Conservation (phyloP, 768 basidiomycete species). For the Lactarius deliciosus region DNA sequence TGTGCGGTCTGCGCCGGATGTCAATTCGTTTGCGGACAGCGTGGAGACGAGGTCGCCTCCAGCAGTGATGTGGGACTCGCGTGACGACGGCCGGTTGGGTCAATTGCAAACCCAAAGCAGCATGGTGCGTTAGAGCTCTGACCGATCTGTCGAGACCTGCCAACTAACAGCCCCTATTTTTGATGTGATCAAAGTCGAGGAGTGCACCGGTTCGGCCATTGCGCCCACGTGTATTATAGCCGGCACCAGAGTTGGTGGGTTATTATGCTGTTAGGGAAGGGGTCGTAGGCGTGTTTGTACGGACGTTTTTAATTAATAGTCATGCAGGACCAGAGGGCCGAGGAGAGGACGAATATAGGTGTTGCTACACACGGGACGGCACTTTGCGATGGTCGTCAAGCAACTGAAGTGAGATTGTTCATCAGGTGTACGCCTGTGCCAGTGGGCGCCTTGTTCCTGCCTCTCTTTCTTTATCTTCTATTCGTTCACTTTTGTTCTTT, state of each 20-base stretch:
- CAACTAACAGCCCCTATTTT: not conserved
- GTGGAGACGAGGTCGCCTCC: not conserved
- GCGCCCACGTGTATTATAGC: not conserved
- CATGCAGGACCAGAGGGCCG: not conserved
- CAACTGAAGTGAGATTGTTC: not conserved
- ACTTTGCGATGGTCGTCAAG: conserved; percentile 29
- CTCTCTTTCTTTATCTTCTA: not conserved
- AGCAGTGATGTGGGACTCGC: conserved; percentile 4
- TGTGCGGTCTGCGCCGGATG: not conserved
- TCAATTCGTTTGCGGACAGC: conserved; percentile 1
- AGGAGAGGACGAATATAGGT: not conserved
- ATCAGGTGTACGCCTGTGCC: conserved; percentile 1
- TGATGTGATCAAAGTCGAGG: conserved; percentile 13
- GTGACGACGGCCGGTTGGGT: not conserved
- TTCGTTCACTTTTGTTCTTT: conserved; percentile 2
- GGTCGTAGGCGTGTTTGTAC: not conserved
- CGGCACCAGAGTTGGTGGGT: not conserved
- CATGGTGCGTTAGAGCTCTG: conserved; percentile 4
- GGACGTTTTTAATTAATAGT: not conserved
- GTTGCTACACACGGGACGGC: not conserved
- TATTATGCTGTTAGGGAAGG: not conserved
- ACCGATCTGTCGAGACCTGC: conserved; percentile 11
- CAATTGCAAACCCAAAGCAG: conserved; percentile 8
- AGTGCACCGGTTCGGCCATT: not conserved
- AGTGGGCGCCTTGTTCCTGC: not conserved